A percentile compares a stretch with the other conserved stretches of the same genome.
Conservation (phyloP, 2,329 filamentous ascomycete species). For the Trichoderma atroviride region DNA sequence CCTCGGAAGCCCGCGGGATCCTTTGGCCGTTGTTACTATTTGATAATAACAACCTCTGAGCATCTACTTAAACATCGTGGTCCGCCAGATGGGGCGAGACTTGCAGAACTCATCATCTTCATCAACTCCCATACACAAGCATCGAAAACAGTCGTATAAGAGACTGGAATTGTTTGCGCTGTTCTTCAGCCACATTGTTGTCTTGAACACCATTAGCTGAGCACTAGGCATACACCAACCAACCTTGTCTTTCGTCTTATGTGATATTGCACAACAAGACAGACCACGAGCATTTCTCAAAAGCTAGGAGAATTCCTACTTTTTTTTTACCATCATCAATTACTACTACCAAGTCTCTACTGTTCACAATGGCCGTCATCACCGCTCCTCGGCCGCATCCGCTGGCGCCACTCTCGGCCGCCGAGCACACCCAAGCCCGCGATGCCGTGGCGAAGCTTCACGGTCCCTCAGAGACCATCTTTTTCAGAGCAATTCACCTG, state of each 20-base stretch:
- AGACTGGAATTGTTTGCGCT: background rate
- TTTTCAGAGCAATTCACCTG: slow-evolving; percentile 63
- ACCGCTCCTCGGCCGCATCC: slow-evolving; percentile 41
- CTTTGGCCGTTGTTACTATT: background rate
- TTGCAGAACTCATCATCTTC: background rate
- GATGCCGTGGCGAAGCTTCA: slow-evolving; percentile 46
- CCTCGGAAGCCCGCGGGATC: background rate
- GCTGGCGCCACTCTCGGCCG: slow-evolving; percentile 51
- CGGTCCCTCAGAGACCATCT: slow-evolving; percentile 33
- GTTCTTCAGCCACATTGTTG: background rate
- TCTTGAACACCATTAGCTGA: background rate
- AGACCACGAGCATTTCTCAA: background rate
- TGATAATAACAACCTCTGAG: background rate
- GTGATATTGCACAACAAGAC: background rate
- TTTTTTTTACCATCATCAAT: background rate
- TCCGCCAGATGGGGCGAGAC: background rate
- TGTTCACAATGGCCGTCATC: slow-evolving; percentile 13
- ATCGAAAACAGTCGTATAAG: too few species aligned
- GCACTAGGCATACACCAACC: background rate
- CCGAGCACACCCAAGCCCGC: slow-evolving; percentile 54
- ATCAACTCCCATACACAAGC: background rate
- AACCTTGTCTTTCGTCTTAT: background rate
- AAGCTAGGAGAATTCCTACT: background rate
- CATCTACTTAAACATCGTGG: slow-evolving; percentile 14
- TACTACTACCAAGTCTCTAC: background rate